Conservation (phyloP, 106 monocot species). For the Ottelia alismoides region DNA sequence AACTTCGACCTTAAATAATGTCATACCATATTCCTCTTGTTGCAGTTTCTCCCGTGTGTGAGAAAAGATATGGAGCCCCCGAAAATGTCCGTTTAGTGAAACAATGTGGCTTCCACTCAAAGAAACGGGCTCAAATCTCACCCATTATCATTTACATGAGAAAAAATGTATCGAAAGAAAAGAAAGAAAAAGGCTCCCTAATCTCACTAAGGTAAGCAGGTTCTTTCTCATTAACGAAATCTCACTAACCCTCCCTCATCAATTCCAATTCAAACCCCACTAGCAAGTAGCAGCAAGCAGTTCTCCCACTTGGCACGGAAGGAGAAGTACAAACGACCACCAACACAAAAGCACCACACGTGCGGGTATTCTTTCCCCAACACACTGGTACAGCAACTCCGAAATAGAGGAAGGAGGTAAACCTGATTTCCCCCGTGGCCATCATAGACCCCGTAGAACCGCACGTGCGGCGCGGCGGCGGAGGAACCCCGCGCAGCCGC, state of each 20-base stretch:
- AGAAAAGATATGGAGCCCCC: too few species aligned
- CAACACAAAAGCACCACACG: neutral
- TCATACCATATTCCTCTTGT: too few species aligned
- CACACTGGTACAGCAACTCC: too few species aligned
- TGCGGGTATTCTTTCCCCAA: too few species aligned
- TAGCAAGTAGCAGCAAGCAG: neutral
- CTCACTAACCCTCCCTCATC: neutral
- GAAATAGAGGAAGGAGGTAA: neutral
- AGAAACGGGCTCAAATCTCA: too few species aligned
- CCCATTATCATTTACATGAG: neutral
- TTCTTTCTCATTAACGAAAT: neutral
- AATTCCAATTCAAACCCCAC: neutral
- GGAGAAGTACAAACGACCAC: neutral
- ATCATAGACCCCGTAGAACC: constrained; percentile 25
- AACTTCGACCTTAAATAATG: too few species aligned
- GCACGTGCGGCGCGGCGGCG: neutral
- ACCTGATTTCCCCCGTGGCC: constrained; percentile 23
- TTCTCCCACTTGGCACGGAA: neutral
- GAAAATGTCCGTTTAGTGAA: too few species aligned
- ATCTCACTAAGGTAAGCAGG: neutral
- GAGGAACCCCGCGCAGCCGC: neutral
- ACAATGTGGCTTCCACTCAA: too few species aligned
- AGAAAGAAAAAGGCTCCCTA: neutral
- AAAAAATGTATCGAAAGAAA: neutral
- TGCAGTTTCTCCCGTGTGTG: too few species aligned